Evolutionary conservation across 2,329 filamentous ascomycete species (phyloP).

Genomic region (Fusarium nygamai): DNA sequence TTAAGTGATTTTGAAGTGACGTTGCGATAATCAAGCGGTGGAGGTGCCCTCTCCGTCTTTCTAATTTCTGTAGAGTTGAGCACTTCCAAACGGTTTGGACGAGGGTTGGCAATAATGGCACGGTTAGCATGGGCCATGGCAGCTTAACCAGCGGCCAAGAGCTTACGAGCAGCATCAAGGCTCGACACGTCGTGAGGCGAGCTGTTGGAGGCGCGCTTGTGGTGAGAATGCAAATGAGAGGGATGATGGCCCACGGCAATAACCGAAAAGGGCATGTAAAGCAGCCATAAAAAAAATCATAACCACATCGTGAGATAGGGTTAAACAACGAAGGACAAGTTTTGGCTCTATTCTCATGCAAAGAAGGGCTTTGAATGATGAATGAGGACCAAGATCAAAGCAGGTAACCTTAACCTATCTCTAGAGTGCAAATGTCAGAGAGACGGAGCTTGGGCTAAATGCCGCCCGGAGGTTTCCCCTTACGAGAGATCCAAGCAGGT

Average conservation of each 20-base stretch:
- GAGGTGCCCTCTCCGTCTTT: not conserved
- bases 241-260: not conserved
- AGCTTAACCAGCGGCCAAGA: not conserved
- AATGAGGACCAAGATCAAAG: too few relatives aligned
- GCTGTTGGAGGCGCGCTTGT: not conserved
- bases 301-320: not conserved
- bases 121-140: conserved; percentile 1
- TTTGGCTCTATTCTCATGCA: too few relatives aligned
- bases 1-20: not conserved
- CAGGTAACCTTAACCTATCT: too few relatives aligned
- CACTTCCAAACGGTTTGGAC: not conserved
- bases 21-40: not conserved
- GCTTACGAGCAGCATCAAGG: not conserved
- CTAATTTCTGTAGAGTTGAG: not conserved
- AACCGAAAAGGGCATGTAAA: not conserved
- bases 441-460: too few relatives aligned
- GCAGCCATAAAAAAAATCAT: not conserved
- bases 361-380: too few relatives aligned
- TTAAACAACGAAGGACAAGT: too few relatives aligned
- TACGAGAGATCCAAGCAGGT: too few relatives aligned
- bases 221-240: not conserved
- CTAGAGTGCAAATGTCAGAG: too few relatives aligned
- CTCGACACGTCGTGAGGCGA: not conserved
- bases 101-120: not conserved
- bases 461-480: too few relatives aligned